These are phyloP conservation scores for Acanthamoeba sp. DNA, from an alignment of 208 protist genomes.

Conservation along the genomic window DNA sequence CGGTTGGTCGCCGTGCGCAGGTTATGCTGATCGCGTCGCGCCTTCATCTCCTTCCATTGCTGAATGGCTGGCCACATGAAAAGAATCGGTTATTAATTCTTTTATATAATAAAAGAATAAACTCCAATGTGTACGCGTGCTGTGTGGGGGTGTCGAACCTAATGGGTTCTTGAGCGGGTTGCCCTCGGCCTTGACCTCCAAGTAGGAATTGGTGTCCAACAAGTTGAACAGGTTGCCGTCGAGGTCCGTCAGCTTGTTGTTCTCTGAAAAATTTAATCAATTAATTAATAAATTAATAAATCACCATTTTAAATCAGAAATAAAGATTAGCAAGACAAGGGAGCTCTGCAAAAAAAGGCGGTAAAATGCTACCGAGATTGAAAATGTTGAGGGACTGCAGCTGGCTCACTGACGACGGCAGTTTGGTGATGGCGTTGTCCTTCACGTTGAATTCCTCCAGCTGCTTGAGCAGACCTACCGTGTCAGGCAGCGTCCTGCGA, in stretches of 20 bases:
- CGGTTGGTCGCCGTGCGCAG: background rate
- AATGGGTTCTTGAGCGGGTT: slow-evolving; percentile 30
- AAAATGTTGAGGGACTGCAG: background rate
- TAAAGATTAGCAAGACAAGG: background rate
- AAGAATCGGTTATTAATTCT: too few relatives aligned
- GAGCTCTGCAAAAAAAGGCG: too few relatives aligned
- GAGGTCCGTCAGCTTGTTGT: background rate
- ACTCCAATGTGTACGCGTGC: background rate
- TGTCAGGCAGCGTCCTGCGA: background rate
- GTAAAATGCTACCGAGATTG: background rate
- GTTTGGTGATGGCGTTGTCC: background rate
- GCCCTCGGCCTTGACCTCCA: slow-evolving; percentile 15
- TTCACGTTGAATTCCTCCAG: slow-evolving; percentile 24
- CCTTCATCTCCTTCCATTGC: background rate
- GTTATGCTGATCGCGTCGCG: background rate
- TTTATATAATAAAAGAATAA: too few relatives aligned
- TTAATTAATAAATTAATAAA: too few relatives aligned
- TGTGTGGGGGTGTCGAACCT: background rate
- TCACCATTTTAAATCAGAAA: background rate
- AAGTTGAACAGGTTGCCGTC: background rate
- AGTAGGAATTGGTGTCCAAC: background rate
- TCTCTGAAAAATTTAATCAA: background rate
- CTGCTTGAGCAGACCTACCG: background rate
- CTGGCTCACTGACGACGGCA: background rate
- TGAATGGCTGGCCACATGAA: background rate